Percentiles rank a stretch among this genome's conserved stretches.
These are phyloP conservation scores for Neurospora cerealis DNA, from an alignment of 495 filamentous ascomycete genomes.

Conservation along the genomic window DNA sequence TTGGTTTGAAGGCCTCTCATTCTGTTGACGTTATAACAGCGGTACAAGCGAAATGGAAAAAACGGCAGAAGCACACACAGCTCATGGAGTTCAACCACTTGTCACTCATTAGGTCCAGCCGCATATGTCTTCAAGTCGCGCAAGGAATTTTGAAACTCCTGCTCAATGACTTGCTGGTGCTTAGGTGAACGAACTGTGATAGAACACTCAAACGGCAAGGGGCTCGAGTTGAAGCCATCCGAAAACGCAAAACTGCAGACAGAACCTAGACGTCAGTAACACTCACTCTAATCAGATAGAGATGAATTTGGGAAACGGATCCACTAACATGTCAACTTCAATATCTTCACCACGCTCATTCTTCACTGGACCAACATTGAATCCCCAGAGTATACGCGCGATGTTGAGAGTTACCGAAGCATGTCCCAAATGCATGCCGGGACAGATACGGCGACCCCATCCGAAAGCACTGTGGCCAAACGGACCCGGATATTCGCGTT, in stretches of 20 bases:
- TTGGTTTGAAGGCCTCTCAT: no score
- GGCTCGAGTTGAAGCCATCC: slow-evolving; percentile 42
- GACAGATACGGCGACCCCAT: slow-evolving; percentile 48
- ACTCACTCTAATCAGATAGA: neutral
- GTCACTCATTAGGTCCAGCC: no score
- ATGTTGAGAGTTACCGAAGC: slow-evolving; percentile 41
- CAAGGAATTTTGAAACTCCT: slow-evolving; percentile 19
- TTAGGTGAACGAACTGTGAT: slow-evolving; percentile 27
- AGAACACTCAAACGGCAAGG: slow-evolving; percentile 36
- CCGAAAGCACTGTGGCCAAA: slow-evolving; percentile 48
- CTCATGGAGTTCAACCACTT: no score
- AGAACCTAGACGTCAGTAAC: no score
- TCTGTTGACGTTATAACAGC: no score
- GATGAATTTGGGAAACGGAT: neutral
- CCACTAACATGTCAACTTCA: slow-evolving; percentile 34
- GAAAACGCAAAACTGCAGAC: slow-evolving; percentile 42
- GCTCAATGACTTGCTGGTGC: slow-evolving; percentile 22
- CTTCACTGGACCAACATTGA: slow-evolving; percentile 34
- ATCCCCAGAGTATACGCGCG: slow-evolving; percentile 44
- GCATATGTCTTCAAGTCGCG: slow-evolving; percentile 17
- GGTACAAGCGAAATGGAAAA: no score
- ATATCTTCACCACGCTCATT: slow-evolving; percentile 37
- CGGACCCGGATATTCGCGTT: slow-evolving; percentile 39
- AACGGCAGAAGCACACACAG: no score
- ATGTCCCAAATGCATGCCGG: slow-evolving; percentile 42